Evolutionary conservation across 306 rosid genomes (phyloP), one percentile per base, ranked within the genome.

Genomic region (Vicia sativa): DNA sequence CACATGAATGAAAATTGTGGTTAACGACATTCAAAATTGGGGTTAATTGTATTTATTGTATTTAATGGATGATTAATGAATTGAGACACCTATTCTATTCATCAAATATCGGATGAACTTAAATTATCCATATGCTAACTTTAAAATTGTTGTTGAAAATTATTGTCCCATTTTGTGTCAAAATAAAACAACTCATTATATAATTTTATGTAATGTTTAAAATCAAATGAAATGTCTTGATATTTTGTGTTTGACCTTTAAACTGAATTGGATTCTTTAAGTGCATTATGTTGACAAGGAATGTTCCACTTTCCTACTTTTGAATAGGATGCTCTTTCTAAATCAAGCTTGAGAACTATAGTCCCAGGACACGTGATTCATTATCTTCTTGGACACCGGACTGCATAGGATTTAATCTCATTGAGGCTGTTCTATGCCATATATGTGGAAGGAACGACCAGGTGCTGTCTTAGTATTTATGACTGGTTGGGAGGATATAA

Each of bases 401-500:
- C 67, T 84, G 89, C 81, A 89, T 89, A 5, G 98, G 98, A 62
- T 92, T 92, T 79, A 92, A 92, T 87, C 95, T 92, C 62, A 87
- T 92, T 53, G 98, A 92, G 79, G 98, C 96, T 56, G 89, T 92
- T 80, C 78, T 92, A 25, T 92, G 98, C 74, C 98, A 92, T 77
- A 89, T 89, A 78, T 89, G 98, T 78, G 98, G 53, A 92, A 92
- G 86, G 98, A 92, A 68, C 70, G 96, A 10, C 82, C 92, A 19
- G 98, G 98, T 74, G 98, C 96, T 68, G 95, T 89, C 67, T 77
- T 92, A 75, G 95, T 92, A 70, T 92, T 92, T 78, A 88, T 92
- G 91, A 92, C 98, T 26, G 98, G 98, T 35, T 92, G 98, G 98
- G 98, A 92, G 82, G 98, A 92, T 76, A 92, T 92, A 66, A 89